Percentiles rank a stretch among this genome's conserved stretches.
Conservation (phyloP, 2,329 filamentous ascomycete genomes). For the Aspergillus hiratsukae region DNA sequence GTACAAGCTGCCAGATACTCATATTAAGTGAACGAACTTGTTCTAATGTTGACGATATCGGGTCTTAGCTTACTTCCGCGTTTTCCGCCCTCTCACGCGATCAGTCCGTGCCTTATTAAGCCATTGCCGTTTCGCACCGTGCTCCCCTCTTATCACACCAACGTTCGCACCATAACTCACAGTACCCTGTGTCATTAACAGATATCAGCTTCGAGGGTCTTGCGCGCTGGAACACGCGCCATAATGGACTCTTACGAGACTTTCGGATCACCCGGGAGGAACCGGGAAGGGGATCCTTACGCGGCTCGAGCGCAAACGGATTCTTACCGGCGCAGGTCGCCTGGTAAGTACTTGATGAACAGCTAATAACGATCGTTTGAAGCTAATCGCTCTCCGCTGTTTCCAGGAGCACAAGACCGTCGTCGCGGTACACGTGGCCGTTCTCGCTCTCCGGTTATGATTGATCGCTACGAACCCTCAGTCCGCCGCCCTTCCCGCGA, state of each 20-base stretch:
- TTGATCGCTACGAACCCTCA: slow-evolving; percentile 62
- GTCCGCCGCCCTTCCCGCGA: slow-evolving; percentile 50
- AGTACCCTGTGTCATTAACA: not conserved
- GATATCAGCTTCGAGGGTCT: not conserved
- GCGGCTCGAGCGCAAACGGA: slow-evolving; percentile 31
- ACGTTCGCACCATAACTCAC: not conserved
- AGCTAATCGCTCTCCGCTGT: not conserved
- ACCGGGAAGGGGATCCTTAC: slow-evolving; percentile 39
- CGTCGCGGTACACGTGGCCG: slow-evolving; percentile 43
- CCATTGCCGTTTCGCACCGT: not conserved
- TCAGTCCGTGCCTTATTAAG: not conserved
- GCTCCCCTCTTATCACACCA: not conserved
- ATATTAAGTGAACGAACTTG: slow-evolving; percentile 19
- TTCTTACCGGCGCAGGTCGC: slow-evolving; percentile 44
- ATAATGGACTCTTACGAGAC: slow-evolving; percentile 46
- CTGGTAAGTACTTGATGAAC: slow-evolving; percentile 33
- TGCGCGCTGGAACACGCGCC: not conserved
- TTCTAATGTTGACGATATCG: slow-evolving; percentile 37
- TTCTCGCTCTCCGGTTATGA: slow-evolving; percentile 58
- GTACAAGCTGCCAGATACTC: slow-evolving; percentile 16
- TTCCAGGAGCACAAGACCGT: slow-evolving; percentile 37
- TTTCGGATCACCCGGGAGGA: slow-evolving; percentile 43
- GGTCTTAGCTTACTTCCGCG: slow-evolving; percentile 31
- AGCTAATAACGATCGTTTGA: not conserved
- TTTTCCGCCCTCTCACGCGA: slow-evolving; percentile 3